These are phyloP conservation scores for Codiaeum variegatum DNA, from an alignment of 441 rosid species.

Conservation along the genomic window DNA sequence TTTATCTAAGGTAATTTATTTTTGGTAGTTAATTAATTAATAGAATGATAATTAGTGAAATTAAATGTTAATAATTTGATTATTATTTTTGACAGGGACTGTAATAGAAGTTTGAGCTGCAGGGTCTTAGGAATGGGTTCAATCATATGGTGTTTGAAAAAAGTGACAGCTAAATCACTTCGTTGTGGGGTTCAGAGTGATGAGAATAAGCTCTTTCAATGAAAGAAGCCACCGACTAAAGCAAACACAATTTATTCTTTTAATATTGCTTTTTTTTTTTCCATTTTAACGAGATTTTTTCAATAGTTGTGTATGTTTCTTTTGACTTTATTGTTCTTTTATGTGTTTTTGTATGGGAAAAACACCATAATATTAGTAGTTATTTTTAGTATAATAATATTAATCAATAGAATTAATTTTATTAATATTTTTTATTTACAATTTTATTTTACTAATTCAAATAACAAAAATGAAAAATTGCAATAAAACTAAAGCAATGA, in stretches of 20 bases:
- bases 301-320: background rate
- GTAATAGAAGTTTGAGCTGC: conserved; percentile 76
- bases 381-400: too few relatives aligned
- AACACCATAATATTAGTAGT: too few relatives aligned
- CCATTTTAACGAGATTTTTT: background rate
- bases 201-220: conserved; percentile 70
- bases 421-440: too few relatives aligned
- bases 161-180: conserved; percentile 74
- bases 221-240: background rate
- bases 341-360: too few relatives aligned
- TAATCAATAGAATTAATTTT: too few relatives aligned
- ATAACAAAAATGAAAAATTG: too few relatives aligned
- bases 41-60: background rate
- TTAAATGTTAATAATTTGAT: background rate
- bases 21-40: too few relatives aligned
- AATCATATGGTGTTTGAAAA: conserved; percentile 70
- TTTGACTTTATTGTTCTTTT: too few relatives aligned
- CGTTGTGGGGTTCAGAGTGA: conserved; percentile 87
- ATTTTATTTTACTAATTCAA: too few relatives aligned
- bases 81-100: conserved; percentile 38
- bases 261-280: background rate
- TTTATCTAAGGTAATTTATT: background rate
- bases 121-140: conserved; percentile 74
- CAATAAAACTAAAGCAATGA: too few relatives aligned
- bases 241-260: background rate